These are phyloP conservation scores for Abrus precatorius DNA, from an alignment of 306 rosid genomes.

Conservation along the genomic window DNA sequence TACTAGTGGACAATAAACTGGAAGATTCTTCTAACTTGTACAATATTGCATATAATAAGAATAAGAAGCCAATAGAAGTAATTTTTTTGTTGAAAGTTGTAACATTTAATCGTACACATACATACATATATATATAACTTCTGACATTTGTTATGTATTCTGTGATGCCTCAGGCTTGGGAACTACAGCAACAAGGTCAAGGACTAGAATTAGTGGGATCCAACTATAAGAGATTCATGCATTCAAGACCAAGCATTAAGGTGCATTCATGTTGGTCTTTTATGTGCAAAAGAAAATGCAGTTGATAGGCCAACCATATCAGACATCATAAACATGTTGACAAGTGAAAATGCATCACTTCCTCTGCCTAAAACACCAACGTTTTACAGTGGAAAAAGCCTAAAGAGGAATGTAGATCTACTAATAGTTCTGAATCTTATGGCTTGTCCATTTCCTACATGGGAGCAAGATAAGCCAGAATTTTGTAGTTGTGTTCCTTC, in stretches of 20 bases:
- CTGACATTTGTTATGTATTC: not conserved
- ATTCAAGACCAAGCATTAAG: constrained; percentile 33
- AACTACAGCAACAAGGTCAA: constrained; percentile 39
- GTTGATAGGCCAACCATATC: constrained; percentile 41
- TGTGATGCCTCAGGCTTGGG: constrained; percentile 18
- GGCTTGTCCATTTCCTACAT: constrained; percentile 28
- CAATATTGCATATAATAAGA: too few relatives aligned
- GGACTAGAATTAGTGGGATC: constrained; percentile 36
- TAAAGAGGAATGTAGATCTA: not conserved
- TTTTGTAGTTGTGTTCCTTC: not conserved
- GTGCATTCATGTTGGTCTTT: constrained; percentile 25
- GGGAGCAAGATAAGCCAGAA: not conserved
- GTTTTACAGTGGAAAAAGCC: constrained; percentile 18
- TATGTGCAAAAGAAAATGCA: constrained; percentile 35
- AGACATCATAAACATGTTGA: constrained; percentile 35
- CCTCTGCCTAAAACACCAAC: constrained; percentile 49
- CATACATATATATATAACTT: not conserved
- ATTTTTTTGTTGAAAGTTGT: too few relatives aligned
- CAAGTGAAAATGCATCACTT: constrained; percentile 35
- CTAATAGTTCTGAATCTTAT: not conserved
- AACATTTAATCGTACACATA: too few relatives aligned
- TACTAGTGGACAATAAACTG: too few relatives aligned
- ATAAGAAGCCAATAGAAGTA: too few relatives aligned
- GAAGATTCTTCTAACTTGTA: too few relatives aligned
- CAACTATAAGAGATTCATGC: constrained; percentile 16